Evolutionary conservation across 768 basidiomycete genomes (phyloP).

Genomic region (Tremella fuciformis): DNA sequence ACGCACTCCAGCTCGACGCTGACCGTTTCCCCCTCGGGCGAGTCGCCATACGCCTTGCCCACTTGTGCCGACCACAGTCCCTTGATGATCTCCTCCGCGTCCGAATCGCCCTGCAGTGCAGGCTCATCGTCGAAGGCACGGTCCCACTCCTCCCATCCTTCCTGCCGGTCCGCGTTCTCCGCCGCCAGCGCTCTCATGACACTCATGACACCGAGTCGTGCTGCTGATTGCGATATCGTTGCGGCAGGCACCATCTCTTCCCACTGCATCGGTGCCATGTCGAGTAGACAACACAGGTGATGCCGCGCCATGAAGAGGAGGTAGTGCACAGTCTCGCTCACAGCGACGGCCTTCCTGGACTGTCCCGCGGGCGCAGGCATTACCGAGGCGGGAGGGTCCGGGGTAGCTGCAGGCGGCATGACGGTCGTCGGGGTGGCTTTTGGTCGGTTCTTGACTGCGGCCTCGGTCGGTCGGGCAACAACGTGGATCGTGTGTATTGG

Average conservation of each 20-base stretch:
- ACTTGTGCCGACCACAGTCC: constrained; percentile 21
- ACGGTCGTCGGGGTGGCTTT: constrained; percentile 1
- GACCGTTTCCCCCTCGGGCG: constrained; percentile 23
- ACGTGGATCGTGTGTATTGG: constrained; percentile 35
- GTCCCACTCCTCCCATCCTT: constrained; percentile 25
- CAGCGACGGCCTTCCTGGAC: not conserved
- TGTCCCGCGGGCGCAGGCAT: not conserved
- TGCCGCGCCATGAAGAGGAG: constrained; percentile 39
- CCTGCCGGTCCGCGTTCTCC: not conserved
- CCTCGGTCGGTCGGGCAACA: constrained; percentile 20
- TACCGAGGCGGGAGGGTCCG: not conserved
- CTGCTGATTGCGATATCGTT: constrained; percentile 15
- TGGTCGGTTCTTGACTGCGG: not conserved
- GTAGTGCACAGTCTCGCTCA: constrained; percentile 36
- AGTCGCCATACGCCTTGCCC: constrained; percentile 22
- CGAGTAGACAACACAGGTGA: constrained; percentile 33
- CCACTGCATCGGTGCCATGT: constrained; percentile 27
- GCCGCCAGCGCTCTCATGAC: constrained; percentile 25
- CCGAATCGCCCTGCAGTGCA: constrained; percentile 17
- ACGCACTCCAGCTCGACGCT: constrained; percentile 43
- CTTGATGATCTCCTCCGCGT: constrained; percentile 19
- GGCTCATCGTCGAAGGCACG: constrained; percentile 12
- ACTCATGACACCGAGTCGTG: constrained; percentile 35
- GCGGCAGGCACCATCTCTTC: constrained; percentile 31
- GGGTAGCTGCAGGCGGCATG: not conserved